These are phyloP conservation scores for Neofusicoccum laricinum DNA, from an alignment of 2,329 filamentous ascomycete genomes.

Conservation along the genomic window DNA sequence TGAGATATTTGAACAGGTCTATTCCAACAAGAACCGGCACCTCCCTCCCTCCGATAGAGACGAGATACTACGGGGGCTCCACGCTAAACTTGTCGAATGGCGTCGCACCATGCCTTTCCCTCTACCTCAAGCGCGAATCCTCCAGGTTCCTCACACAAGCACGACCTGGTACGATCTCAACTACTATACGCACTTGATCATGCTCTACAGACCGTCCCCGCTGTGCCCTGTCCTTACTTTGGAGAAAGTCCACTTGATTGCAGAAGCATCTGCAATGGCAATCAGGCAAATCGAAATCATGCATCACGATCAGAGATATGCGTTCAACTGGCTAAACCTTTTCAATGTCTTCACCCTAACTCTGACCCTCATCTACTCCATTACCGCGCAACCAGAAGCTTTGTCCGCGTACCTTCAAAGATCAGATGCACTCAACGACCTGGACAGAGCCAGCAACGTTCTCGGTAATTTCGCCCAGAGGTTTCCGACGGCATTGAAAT, in stretches of 20 bases:
- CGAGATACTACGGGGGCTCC: conserved; percentile 33
- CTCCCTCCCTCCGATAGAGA: conserved; percentile 18
- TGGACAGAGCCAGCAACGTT: conserved; percentile 18
- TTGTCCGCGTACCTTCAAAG: conserved; percentile 17
- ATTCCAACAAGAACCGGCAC: conserved; percentile 26
- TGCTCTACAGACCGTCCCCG: conserved; percentile 47
- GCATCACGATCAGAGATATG: conserved; percentile 40
- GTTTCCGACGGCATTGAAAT: conserved; percentile 18
- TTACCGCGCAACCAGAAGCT: conserved; percentile 38
- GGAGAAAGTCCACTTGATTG: conserved; percentile 37
- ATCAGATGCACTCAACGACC: conserved; percentile 19
- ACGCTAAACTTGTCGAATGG: conserved; percentile 45
- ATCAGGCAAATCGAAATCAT: conserved; percentile 42
- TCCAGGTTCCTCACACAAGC: conserved; percentile 42
- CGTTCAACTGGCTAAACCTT: conserved; percentile 45
- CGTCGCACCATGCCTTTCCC: conserved; percentile 27
- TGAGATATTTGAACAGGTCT: conserved; percentile 40
- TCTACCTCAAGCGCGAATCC: not conserved
- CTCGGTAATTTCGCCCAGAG: conserved; percentile 17
- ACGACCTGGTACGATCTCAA: conserved; percentile 50
- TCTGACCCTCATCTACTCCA: conserved; percentile 44
- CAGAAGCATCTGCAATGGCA: conserved; percentile 42
- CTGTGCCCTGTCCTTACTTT: conserved; percentile 39
- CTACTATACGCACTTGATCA: conserved; percentile 46
- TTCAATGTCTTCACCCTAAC: conserved; percentile 43